A percentile compares a stretch with the other conserved stretches of the same genome.
phyloP scores from a whole-genome alignment of 768 basidiomycete species.

The Mycena galopus region DNA sequence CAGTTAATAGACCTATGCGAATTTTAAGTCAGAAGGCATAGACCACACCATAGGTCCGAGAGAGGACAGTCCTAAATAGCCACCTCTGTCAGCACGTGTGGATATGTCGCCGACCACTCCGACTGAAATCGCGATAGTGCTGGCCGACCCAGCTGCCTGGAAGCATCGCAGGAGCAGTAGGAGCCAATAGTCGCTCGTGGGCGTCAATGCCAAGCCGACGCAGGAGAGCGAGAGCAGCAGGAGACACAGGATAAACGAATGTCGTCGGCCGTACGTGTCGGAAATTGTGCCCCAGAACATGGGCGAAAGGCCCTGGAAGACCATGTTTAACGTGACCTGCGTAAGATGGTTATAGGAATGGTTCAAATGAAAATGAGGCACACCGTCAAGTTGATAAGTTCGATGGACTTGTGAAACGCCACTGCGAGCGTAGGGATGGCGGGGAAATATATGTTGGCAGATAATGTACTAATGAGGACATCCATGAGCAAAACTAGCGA shows the following conservation, averaged over 20 bases:
- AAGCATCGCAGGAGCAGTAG: constrained; percentile 82
- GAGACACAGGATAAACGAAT: constrained; percentile 73
- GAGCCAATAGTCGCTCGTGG: constrained; percentile 78
- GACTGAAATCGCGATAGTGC: constrained; percentile 78
- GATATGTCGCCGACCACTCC: constrained; percentile 87
- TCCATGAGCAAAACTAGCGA: neutral
- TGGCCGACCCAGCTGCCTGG: constrained; percentile 85
- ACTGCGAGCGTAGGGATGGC: constrained; percentile 77
- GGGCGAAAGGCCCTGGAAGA: constrained; percentile 74
- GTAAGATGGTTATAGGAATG: neutral
- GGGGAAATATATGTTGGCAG: constrained; percentile 84
- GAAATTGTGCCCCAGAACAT: constrained; percentile 81
- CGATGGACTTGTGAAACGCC: constrained; percentile 75
- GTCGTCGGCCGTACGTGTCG: constrained; percentile 76
- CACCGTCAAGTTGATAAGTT: constrained; percentile 85
- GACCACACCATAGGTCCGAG: constrained; percentile 71
- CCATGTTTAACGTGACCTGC: constrained; percentile 79
- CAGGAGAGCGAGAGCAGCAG: constrained; percentile 75
- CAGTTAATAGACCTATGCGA: constrained; percentile 20
- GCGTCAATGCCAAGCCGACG: constrained; percentile 67
- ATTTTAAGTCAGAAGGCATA: neutral
- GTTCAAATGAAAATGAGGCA: neutral
- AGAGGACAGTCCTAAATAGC: constrained; percentile 76
- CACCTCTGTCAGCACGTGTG: constrained; percentile 79
- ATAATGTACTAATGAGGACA: constrained; percentile 68